phyloP scores from a whole-genome alignment of 208 protist genomes.

The Lotmaria passim region DNA sequence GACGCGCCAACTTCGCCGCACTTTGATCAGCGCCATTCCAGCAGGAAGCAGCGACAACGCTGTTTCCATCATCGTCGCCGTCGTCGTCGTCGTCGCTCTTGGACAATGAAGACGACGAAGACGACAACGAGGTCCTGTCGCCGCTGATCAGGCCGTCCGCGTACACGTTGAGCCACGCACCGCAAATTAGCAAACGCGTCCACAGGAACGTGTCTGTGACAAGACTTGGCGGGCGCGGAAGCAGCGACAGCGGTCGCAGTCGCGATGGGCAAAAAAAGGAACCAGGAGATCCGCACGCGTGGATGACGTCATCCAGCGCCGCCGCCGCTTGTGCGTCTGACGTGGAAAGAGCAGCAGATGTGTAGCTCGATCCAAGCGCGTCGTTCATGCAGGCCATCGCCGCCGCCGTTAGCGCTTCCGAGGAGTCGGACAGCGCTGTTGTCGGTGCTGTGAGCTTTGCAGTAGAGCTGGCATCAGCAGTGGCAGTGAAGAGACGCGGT shows the following conservation, averaged over 20 bases:
- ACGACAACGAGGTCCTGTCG: too few relatives aligned
- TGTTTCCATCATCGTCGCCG: background rate
- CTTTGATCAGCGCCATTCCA: background rate
- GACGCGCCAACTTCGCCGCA: background rate
- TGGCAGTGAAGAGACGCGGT: background rate
- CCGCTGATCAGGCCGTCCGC: constrained; percentile 32
- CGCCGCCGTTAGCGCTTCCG: constrained; percentile 17
- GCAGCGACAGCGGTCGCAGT: constrained; percentile 39
- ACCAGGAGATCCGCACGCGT: background rate
- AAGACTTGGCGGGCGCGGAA: constrained; percentile 47
- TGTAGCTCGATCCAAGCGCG: constrained; percentile 8
- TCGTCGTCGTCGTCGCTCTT: background rate
- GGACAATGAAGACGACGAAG: background rate
- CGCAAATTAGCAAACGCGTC: constrained; percentile 66
- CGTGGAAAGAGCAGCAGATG: background rate
- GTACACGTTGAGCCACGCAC: constrained; percentile 61
- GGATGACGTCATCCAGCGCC: background rate
- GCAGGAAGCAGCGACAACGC: background rate
- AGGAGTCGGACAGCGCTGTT: background rate
- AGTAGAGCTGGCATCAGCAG: too few relatives aligned
- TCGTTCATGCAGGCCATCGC: constrained; percentile 18
- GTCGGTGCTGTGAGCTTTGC: background rate
- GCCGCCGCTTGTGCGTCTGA: background rate
- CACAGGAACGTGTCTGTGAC: constrained; percentile 60
- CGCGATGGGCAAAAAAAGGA: constrained; percentile 20